Evolutionary conservation across 176 grass and related monocot genomes (phyloP).

Genomic region (Carex cristatella): DNA sequence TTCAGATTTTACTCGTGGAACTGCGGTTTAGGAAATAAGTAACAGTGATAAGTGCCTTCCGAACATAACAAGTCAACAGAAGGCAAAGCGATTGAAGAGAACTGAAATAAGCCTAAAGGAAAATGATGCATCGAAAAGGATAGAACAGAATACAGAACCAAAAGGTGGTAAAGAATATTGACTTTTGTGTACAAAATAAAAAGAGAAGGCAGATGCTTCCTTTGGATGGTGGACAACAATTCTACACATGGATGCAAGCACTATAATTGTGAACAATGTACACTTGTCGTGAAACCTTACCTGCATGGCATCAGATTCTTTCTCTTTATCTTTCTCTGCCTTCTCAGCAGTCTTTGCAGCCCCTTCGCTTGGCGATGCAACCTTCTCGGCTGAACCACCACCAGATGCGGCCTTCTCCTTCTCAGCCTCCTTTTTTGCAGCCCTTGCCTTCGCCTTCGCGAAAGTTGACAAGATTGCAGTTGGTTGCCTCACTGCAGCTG

Average conservation of each 20-base stretch:
- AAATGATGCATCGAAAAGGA: neutral
- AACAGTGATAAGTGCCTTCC: neutral
- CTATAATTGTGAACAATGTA: neutral
- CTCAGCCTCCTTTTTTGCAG: conserved; percentile 87
- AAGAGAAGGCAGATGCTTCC: neutral
- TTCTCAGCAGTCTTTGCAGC: conserved; percentile 46
- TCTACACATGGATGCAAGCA: neutral
- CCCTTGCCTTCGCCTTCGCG: conserved; percentile 88
- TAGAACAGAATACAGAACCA: neutral
- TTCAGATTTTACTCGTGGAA: neutral
- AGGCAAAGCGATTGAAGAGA: neutral
- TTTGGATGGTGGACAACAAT: neutral
- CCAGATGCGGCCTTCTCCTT: conserved; percentile 51
- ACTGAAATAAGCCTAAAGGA: neutral
- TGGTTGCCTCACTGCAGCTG: conserved; percentile 66
- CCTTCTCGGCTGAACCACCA: conserved; percentile 38
- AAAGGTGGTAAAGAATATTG: neutral
- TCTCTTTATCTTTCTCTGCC: conserved; percentile 25
- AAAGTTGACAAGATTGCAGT: conserved; percentile 90
- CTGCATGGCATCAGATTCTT: conserved; percentile 85
- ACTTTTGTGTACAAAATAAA: too few relatives aligned
- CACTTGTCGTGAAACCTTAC: conserved; percentile 26
- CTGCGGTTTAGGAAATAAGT: neutral
- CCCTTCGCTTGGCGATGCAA: conserved; percentile 41
- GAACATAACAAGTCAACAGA: neutral